Percentiles rank a stretch among this genome's conserved stretches.
Conservation (phyloP, 495 filamentous ascomycete genomes). For the Aspergillus nanangensis region DNA sequence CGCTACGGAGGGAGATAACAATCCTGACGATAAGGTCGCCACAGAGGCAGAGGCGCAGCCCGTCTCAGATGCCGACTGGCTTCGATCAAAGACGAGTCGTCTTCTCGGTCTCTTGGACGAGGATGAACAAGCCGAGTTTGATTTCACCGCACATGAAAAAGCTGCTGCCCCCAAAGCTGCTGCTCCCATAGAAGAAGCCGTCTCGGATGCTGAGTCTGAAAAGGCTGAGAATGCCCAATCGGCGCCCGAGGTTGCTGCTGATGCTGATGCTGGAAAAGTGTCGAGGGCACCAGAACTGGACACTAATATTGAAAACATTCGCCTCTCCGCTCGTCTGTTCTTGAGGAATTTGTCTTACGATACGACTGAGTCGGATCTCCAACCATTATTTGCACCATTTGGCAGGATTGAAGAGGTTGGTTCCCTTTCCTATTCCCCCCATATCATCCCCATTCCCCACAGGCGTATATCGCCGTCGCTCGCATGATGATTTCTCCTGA, state of each 20-base stretch:
- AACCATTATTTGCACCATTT: conserved; percentile 61
- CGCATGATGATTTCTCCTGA: conserved; percentile 91
- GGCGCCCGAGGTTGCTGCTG: neutral
- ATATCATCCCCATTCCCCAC: conserved; percentile 1
- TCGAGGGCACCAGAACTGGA: conserved; percentile 19
- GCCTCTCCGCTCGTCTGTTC: conserved; percentile 64
- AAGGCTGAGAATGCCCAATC: conserved; percentile 10
- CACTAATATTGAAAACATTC: conserved; percentile 41
- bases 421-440: conserved; percentile 11
- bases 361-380: conserved; percentile 71
- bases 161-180: neutral
- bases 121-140: conserved; percentile 42
- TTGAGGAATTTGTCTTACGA: conserved; percentile 84
- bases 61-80: conserved; percentile 76
- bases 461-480: conserved; percentile 20
- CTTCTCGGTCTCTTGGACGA: conserved; percentile 80
- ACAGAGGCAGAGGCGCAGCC: conserved; percentile 16
- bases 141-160: conserved; percentile 6
- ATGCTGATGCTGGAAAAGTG: conserved; percentile 12
- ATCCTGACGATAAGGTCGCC: conserved; percentile 18
- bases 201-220: conserved; percentile 13
- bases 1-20: conserved; percentile 12
- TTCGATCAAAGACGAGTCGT: conserved; percentile 87
- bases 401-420: conserved; percentile 86
- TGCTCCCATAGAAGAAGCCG: conserved; percentile 15